Base-by-base conservation (phyloP, 2,329 filamentous ascomycete genomes). In the Dryadomyces quercivorus region DNA sequence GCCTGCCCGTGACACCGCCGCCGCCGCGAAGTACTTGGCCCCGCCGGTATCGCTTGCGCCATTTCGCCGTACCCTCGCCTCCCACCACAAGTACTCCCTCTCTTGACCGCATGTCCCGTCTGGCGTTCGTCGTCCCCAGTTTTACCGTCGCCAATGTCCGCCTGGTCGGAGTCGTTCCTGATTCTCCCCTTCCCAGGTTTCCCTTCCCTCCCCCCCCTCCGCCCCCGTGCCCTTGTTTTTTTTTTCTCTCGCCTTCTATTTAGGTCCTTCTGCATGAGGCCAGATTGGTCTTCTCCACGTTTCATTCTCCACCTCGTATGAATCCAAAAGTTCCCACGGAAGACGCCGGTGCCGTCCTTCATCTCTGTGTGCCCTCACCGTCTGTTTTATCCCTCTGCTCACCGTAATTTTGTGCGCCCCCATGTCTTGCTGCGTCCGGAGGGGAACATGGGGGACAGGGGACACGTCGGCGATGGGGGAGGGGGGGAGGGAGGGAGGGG, bases 131-230 rank as follows among this genome's bases (percentile, higher is more conserved):
- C 2, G 44, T 7, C 18, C 18, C 44, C n/a, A 46, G 26, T 40
- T 40, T 45, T 43, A 48, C 53, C 51, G 38, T 51, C 54, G 52
- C 47, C 20, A 34, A 20, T 52, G 55, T 26, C 53, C 48, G 48
- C 47, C 45, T 57, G 36, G 51, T 54, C 55, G 55, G 55, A 22
- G 50, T 50, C 51, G 57, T 55, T 49, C 57, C 55, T 57, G 57
- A 15, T n/a, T 31, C 18, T 50, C 46, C 21, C 18, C 36, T 43
- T 45, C 16, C 48, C 18, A n/a, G n/a, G n/a, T n/a, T 31, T 50
- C 6, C 18, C 36, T 20, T 47, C n/a, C 5, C 21, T 18, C 21
- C 6, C 18, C 18, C 12, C 36, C 18, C 22, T 3, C 18, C 20
- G 12, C 18, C 22, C 8, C 18, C 20, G 12, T 40, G 13, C 12